These are phyloP conservation scores for Opeltia flavorubescens DNA, from an alignment of 495 filamentous ascomycete genomes.

Conservation along the genomic window DNA sequence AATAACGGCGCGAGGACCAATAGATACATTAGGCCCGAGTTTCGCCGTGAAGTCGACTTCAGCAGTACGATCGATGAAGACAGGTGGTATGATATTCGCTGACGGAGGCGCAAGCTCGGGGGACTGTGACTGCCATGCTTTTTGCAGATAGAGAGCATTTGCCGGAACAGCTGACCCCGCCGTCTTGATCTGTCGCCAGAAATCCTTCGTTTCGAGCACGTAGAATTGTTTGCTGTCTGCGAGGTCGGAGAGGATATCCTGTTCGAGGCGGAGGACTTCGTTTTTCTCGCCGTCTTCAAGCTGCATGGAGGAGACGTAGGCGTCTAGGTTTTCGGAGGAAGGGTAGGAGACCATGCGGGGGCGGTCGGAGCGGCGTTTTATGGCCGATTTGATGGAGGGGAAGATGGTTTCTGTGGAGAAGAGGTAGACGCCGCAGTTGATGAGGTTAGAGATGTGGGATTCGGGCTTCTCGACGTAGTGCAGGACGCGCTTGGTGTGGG, in stretches of 20 bases:
- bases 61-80: conserved; percentile 95
- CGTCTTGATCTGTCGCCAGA: conserved; percentile 99
- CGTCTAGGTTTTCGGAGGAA: conserved; percentile 83
- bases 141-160: conserved; percentile 92
- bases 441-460: conserved; percentile 93
- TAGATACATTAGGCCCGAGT: conserved; percentile 90
- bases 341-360: conserved; percentile 87
- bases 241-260: conserved; percentile 92
- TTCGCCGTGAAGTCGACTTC: conserved; percentile 89
- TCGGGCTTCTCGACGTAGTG: conserved; percentile 99
- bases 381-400: conserved; percentile 85
- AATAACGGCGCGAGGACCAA: conserved; percentile 72
- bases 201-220: conserved; percentile 96
- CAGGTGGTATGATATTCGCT: conserved; percentile 80
- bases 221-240: conserved; percentile 98
- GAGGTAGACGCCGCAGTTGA: conserved; percentile 99
- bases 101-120: conserved; percentile 72
- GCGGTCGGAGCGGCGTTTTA: conserved; percentile 88
- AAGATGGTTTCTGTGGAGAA: conserved; percentile 94
- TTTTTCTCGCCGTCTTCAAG: conserved; percentile 63
- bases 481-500: conserved; percentile 87
- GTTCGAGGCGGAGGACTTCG: conserved; percentile 88
- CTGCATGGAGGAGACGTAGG: conserved; percentile 60
- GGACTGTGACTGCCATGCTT: conserved; percentile 76
- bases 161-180: conserved; percentile 94